Conservation (phyloP, 768 basidiomycete genomes). For the Suillus plorans region DNA sequence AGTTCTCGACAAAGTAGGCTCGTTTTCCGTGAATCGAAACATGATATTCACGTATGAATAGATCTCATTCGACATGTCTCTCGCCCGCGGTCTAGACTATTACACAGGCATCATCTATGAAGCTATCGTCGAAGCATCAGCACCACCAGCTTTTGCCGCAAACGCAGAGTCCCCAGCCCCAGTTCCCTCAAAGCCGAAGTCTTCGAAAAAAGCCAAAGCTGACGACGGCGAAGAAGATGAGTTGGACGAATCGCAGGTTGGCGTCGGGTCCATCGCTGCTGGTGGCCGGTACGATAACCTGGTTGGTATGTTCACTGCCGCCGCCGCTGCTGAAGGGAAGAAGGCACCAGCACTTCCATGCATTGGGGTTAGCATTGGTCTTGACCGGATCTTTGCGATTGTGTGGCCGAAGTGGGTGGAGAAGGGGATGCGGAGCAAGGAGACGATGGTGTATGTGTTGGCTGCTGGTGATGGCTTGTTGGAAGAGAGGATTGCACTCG, state of each 20-base stretch:
- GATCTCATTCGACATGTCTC: conserved; percentile 95
- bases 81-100: conserved; percentile 97
- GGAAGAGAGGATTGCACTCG: conserved; percentile 79
- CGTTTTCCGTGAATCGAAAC: background rate
- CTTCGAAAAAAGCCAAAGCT: conserved; percentile 41
- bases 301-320: conserved; percentile 87
- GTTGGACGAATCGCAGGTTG: conserved; percentile 88
- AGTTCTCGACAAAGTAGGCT: conserved; percentile 68
- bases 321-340: conserved; percentile 75
- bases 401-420: conserved; percentile 86
- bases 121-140: conserved; percentile 90
- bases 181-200: conserved; percentile 34
- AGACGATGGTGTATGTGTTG: conserved; percentile 93
- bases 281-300: conserved; percentile 97
- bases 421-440: conserved; percentile 78
- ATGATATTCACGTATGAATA: conserved; percentile 27
- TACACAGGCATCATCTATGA: conserved; percentile 99
- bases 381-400: conserved; percentile 91
- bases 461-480: conserved; percentile 87
- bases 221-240: conserved; percentile 65
- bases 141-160: conserved; percentile 77
- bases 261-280: conserved; percentile 99
- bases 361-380: conserved; percentile 88
- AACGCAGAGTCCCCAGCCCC: conserved; percentile 45
- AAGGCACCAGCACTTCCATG: conserved; percentile 73